Evolutionary conservation across 768 basidiomycete species (phyloP), one percentile per base, ranked within the genome.

Genomic region (Pleurotus djamor): DNA sequence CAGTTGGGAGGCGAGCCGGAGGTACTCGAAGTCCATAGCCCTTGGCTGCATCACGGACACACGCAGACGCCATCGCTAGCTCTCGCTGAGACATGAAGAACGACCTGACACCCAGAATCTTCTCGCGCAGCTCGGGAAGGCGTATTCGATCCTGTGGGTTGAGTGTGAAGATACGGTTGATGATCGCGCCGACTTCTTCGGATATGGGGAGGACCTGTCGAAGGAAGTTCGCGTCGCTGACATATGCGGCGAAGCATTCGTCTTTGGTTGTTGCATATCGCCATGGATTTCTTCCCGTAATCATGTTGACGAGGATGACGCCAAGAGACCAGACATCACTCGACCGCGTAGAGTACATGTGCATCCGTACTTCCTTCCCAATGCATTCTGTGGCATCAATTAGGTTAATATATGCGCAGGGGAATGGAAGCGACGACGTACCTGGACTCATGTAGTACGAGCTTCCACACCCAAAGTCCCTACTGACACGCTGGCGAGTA

Each of bases 231-330:
- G 74, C 77, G 66, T 92, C 77, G 61, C 79, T 74, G 60, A 89
- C 70, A 75, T 79, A 94, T 12, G 83, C 80, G 7, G 76, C 67
- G 75, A 88, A 94, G 59, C 83, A 86, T 52, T 83, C 81, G 73
- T 94, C 91, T 33, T 72, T 79, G 61, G 76, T 77, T 64, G 78
- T 83, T 3, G 92, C 91, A 64, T 83, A 80, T 55, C 81, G 77
- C 94, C 93, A 95, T 9, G 91, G 90, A 64, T 86, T 87, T 28
- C 88, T 82, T 14, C 87, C 87, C 57, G 87, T 87, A 49, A 90
- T 84, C 74, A 96, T 83, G 71, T 93, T 95, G 64, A 89, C 80
- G 57, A 96, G 80, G 62, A 96, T 89, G 61, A 96, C 81, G 16
- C 88, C 89, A 21, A 91, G 71, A 6, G 89, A 79, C 89, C 89